phyloP scores from a whole-genome alignment of 2,329 filamentous ascomycete genomes.

The Colletotrichum chlorophyti region DNA sequence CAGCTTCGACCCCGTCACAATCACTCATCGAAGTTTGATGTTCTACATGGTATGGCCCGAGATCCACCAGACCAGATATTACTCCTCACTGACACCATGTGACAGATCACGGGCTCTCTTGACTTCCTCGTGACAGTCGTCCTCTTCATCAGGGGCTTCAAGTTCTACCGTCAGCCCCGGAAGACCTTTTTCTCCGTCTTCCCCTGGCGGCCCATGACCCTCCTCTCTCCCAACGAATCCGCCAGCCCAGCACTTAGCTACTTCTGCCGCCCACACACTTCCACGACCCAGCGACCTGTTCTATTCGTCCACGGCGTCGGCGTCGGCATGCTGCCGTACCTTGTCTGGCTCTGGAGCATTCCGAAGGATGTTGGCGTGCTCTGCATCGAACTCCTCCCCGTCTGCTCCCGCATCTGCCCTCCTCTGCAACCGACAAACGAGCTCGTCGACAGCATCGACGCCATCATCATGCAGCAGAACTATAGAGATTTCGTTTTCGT shows the following conservation, averaged over 20 bases:
- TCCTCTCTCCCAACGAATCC: constrained; percentile 54
- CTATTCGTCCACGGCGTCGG: constrained; percentile 77
- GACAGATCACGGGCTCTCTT: constrained; percentile 37
- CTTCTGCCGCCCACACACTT: constrained; percentile 70
- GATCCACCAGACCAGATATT: constrained; percentile 48
- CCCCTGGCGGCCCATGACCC: constrained; percentile 61
- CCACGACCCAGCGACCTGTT: constrained; percentile 62
- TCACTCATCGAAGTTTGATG: constrained; percentile 65
- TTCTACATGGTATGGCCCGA: constrained; percentile 63
- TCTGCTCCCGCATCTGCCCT: constrained; percentile 67
- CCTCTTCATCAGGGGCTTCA: constrained; percentile 57
- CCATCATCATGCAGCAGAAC: constrained; percentile 63
- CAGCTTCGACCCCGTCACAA: constrained; percentile 68
- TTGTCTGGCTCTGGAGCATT: constrained; percentile 59
- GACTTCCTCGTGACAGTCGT: constrained; percentile 57
- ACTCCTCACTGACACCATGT: constrained; percentile 31
- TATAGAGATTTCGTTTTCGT: constrained; percentile 66
- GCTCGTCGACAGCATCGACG: constrained; percentile 29
- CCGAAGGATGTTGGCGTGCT: constrained; percentile 63
- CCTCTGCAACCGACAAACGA: constrained; percentile 35
- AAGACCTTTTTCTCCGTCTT: constrained; percentile 55
- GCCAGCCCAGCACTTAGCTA: constrained; percentile 61
- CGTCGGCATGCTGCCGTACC: constrained; percentile 70
- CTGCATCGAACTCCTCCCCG: constrained; percentile 69
- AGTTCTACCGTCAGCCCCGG: constrained; percentile 49